phyloP scores from a whole-genome alignment of 768 basidiomycete species.

The Krasilnikovozyma curviuscula region DNA sequence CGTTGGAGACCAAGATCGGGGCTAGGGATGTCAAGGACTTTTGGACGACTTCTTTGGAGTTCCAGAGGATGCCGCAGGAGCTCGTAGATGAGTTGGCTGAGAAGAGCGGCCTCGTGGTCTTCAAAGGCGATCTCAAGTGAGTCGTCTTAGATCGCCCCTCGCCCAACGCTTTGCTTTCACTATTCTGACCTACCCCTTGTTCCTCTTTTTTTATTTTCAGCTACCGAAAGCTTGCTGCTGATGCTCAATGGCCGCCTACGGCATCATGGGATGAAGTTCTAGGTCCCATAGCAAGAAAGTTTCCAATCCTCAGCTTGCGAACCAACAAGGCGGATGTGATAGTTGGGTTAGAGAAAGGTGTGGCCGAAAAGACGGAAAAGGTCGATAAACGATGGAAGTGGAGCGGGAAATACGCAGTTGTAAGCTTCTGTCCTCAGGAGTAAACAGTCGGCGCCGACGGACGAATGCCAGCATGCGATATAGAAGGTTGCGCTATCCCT shows the following conservation, averaged over 20 bases:
- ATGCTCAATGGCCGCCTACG: constrained; percentile 67
- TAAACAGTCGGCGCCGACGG: no score
- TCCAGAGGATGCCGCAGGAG: constrained; percentile 22
- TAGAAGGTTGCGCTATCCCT: no score
- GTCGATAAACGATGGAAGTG: constrained; percentile 50
- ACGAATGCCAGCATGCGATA: no score
- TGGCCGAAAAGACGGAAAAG: constrained; percentile 47
- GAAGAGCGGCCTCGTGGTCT: constrained; percentile 50
- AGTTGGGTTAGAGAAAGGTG: constrained; percentile 53
- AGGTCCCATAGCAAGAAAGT: constrained; percentile 44
- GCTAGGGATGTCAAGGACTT: constrained; percentile 25
- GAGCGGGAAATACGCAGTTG: constrained; percentile 43
- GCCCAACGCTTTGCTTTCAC: neutral
- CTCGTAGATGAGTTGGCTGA: constrained; percentile 39
- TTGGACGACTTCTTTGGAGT: constrained; percentile 25
- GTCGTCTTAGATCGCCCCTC: constrained; percentile 21
- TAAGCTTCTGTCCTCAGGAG: no score
- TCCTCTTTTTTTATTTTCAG: constrained; percentile 26
- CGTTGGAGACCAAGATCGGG: constrained; percentile 40
- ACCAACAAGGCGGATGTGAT: constrained; percentile 94
- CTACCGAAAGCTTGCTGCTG: constrained; percentile 80
- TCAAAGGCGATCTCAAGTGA: constrained; percentile 89
- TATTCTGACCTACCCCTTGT: neutral
- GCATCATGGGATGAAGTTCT: constrained; percentile 56
- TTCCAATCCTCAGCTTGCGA: constrained; percentile 64